Evolutionary conservation across 495 filamentous ascomycete species (phyloP), one percentile per base, ranked within the genome.

Genomic region (Annulohypoxylon bovei): DNA sequence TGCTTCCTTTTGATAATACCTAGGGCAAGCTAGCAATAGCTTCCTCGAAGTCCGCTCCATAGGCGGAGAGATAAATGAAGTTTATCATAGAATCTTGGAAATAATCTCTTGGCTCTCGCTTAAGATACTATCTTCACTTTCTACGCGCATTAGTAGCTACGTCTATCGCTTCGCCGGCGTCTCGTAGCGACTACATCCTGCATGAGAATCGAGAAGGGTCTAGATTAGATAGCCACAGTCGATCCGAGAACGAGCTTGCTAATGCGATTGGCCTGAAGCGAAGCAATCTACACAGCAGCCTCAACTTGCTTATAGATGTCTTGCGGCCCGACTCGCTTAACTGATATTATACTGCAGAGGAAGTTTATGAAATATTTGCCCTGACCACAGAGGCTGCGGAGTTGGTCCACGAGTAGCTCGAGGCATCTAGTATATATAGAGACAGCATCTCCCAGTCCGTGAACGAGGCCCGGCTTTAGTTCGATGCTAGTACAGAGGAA

Each of bases 241-340:
- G 3, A 52, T 32, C 27, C 49, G 7, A 52, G 20, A 14, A 27
- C 16, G 27, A 8, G 12, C 28, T 6, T 52, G 4, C 49, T 12
- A 5, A 52, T 32, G 49, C 49, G 46, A 50, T 50, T 6, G 46
- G 23, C 1, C 27, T 32, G 18, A 16, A 32, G n/a, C 49, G 32
- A 4, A 18, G 27, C 12, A 52, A 52, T 20, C 14, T 52, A 52
- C 14, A 52, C 14, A 7, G n/a, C 2, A 27, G 27, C 14, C 49
- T 32, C 27, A n/a, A 32, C n/a, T 6, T 32, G 25, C 49, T 52
- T 1, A 32, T 30, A 12, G 49, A 52, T n/a, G 20, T 52, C 0
- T 52, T 27, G 14, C 49, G 28, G 25, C 49, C 49, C n/a, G 14
- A 52, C 49, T 52, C 49, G 49, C 49, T 20, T 52, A 32, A 52